phyloP scores from a whole-genome alignment of 352 stramenopile species.

The Globisporangium perplexum region DNA sequence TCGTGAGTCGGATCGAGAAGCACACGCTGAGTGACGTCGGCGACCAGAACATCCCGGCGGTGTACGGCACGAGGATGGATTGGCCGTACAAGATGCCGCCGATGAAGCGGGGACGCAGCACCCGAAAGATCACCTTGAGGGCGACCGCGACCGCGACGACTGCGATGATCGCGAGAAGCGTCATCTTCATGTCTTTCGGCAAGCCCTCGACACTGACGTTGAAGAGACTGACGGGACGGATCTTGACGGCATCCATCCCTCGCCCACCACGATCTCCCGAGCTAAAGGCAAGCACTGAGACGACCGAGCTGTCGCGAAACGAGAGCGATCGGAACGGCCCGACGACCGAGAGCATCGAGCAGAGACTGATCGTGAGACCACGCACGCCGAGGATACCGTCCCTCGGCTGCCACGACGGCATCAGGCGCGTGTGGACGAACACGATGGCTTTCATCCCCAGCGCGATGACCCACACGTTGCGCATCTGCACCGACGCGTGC shows the following conservation, averaged over 20 bases:
- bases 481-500: conserved; percentile 36
- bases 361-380: conserved; percentile 29
- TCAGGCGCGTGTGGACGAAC: conserved; percentile 9
- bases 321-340: conserved; percentile 19
- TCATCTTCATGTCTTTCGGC: conserved; percentile 17
- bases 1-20: conserved; percentile 3
- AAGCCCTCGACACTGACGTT: conserved; percentile 14
- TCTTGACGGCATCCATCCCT: background rate
- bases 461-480: conserved; percentile 35
- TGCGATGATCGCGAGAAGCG: conserved; percentile 5
- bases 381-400: conserved; percentile 24
- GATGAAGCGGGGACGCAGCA: conserved; percentile 2
- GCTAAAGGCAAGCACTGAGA: conserved; percentile 6
- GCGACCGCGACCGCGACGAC: conserved; percentile 9
- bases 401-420: conserved; percentile 14
- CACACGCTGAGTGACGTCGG: conserved; percentile 9
- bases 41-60: conserved; percentile 11
- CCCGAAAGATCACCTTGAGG: conserved; percentile 1
- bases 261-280: background rate
- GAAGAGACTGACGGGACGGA: conserved; percentile 8
- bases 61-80: conserved; percentile 13
- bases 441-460: conserved; percentile 22
- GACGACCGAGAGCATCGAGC: conserved; percentile 26
- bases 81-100: conserved; percentile 3
- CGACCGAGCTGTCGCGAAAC: conserved; percentile 14